Evolutionary conservation across 371 early-diverging fungal genomes (phyloP).

Genomic region (Mortierella sp.): DNA sequence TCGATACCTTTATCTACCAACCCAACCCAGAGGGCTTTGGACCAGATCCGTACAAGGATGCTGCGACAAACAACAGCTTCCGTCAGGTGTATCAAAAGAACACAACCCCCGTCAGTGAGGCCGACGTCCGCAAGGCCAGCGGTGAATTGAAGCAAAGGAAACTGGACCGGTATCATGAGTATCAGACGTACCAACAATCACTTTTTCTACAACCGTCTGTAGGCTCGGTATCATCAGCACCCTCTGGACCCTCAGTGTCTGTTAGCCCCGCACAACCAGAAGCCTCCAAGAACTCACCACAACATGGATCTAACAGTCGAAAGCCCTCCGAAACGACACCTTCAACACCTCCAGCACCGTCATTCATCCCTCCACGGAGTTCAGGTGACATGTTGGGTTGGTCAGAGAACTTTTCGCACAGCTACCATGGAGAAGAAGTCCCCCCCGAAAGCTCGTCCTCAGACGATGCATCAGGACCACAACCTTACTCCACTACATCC

Average conservation of each 20-base stretch:
- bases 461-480: background rate
- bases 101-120: conserved; percentile 6
- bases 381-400: conserved; percentile 17
- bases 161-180: background rate
- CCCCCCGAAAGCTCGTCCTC: background rate
- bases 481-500: too few relatives aligned
- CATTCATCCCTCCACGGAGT: conserved; percentile 13
- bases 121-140: conserved; percentile 14
- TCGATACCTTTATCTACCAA: conserved; percentile 18
- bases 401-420: background rate
- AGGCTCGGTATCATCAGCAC: too few relatives aligned
- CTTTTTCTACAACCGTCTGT: background rate
- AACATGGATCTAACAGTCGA: conserved; percentile 27
- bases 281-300: conserved; percentile 8
- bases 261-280: background rate
- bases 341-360: conserved; percentile 25
- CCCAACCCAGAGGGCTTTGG: too few relatives aligned
- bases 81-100: conserved; percentile 9
- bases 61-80: background rate
- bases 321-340: conserved; percentile 31
- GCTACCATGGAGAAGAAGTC: background rate
- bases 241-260: conserved; percentile 1
- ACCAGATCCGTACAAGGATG: too few relatives aligned
- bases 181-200: too few relatives aligned
- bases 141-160: conserved; percentile 2